phyloP scores from a whole-genome alignment of 1,284 basidiomycete genomes.

The Leucoagaricus sp. region DNA sequence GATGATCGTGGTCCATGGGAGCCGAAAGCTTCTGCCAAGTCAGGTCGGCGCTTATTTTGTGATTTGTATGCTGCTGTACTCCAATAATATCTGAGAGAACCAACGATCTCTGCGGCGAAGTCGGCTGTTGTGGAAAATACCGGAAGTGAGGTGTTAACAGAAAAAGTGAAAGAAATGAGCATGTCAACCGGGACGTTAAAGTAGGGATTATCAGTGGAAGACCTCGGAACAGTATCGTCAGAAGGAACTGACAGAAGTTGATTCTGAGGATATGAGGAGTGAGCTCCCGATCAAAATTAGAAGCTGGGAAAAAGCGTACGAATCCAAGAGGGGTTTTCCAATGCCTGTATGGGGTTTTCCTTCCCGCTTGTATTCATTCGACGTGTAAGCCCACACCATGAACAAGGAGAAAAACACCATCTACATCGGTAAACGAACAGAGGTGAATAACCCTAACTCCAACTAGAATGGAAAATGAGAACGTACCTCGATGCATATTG shows the following conservation, averaged over 20 bases:
- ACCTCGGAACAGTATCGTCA: background rate
- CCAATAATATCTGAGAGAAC: constrained; percentile 65
- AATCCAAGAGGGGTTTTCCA: constrained; percentile 73
- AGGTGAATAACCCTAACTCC: background rate
- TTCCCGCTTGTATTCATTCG: constrained; percentile 61
- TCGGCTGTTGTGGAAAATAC: constrained; percentile 45
- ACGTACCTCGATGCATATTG: constrained; percentile 78
- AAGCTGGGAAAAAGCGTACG: constrained; percentile 38
- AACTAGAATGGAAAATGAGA: background rate
- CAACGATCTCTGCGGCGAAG: constrained; percentile 63
- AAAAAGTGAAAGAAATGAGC: background rate
- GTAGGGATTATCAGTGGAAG: background rate
- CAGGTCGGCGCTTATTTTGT: constrained; percentile 19
- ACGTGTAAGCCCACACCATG: constrained; percentile 71
- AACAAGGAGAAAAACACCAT: constrained; percentile 16
- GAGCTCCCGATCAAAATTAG: constrained; percentile 2
- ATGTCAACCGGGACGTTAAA: background rate
- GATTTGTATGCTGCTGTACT: constrained; percentile 23
- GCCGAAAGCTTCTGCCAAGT: constrained; percentile 34
- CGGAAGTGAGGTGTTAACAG: background rate
- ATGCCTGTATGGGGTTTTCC: constrained; percentile 45
- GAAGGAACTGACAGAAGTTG: constrained; percentile 58
- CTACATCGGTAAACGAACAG: too few relatives aligned
- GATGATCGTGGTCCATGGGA: constrained; percentile 2
- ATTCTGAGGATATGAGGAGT: constrained; percentile 46